These are phyloP conservation scores for Candida sanyaensis DNA, from an alignment of 1,139 yeast species.

Conservation along the genomic window DNA sequence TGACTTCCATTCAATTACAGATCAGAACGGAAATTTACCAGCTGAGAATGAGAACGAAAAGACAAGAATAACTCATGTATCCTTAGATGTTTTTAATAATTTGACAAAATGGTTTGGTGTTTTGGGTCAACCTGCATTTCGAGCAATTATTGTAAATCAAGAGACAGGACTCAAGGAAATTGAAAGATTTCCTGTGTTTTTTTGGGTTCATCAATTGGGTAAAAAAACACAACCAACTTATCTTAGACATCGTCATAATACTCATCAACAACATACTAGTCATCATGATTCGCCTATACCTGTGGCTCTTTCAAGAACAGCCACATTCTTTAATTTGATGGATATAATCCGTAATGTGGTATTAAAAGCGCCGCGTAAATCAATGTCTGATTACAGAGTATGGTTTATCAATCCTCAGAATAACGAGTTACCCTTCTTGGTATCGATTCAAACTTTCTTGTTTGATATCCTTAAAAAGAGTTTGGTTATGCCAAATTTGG, in stretches of 20 bases:
- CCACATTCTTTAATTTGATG: constrained; percentile 36
- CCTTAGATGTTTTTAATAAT: constrained; percentile 43
- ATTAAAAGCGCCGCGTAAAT: constrained; percentile 20
- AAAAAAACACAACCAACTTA: constrained; percentile 19
- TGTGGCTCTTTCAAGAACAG: constrained; percentile 30
- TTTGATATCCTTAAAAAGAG: constrained; percentile 32
- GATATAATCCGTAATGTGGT: constrained; percentile 24
- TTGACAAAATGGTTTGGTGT: constrained; percentile 59
- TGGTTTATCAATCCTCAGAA: constrained; percentile 39
- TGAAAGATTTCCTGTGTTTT: constrained; percentile 55
- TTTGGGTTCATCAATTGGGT: constrained; percentile 53
- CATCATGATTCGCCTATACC: constrained; percentile 16
- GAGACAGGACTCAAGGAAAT: constrained; percentile 42
- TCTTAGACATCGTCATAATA: constrained; percentile 13
- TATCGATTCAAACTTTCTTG: constrained; percentile 30
- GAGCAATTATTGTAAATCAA: constrained; percentile 43
- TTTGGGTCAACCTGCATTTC: constrained; percentile 43
- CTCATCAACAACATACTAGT: constrained; percentile 14
- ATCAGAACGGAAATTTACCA: constrained; percentile 31
- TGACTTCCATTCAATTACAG: constrained; percentile 31
- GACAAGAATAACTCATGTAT: constrained; percentile 31
- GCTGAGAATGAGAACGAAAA: constrained; percentile 27
- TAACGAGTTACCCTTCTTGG: constrained; percentile 23
- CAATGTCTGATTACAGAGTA: constrained; percentile 27
- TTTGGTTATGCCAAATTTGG: constrained; percentile 29